These are phyloP conservation scores for Capronia epimyces DNA, from an alignment of 2,329 filamentous ascomycete genomes.

Conservation along the genomic window DNA sequence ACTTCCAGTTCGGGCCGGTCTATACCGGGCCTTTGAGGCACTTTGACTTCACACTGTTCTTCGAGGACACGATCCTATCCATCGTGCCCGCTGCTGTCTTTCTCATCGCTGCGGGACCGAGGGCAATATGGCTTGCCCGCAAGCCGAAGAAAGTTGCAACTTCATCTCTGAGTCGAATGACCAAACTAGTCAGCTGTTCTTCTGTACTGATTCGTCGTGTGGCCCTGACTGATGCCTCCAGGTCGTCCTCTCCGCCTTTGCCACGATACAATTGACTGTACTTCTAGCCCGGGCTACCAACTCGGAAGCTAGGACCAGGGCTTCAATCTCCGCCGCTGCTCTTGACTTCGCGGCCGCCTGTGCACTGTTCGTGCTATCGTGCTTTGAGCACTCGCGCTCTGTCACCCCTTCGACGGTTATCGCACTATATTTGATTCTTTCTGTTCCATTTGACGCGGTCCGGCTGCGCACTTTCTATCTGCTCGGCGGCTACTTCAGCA, in stretches of 20 bases:
- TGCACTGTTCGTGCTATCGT: constrained; percentile 27
- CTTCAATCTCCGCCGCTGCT: constrained; percentile 17
- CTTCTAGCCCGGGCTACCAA: constrained; percentile 31
- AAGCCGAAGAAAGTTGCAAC: constrained; percentile 21
- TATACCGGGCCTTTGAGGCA: too few species aligned
- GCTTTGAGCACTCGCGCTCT: constrained; percentile 30
- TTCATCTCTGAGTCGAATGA: too few species aligned
- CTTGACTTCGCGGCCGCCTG: constrained; percentile 26
- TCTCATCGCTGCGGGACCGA: constrained; percentile 34
- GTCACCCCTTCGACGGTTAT: constrained; percentile 33
- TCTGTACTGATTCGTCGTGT: constrained; percentile 9
- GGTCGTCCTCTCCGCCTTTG: constrained; percentile 28
- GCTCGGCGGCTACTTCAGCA: constrained; percentile 4
- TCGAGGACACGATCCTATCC: constrained; percentile 41
- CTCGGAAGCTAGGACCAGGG: constrained; percentile 15
- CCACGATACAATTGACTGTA: constrained; percentile 36
- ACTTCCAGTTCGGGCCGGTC: too few species aligned
- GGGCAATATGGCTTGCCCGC: constrained; percentile 35
- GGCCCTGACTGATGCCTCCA: neutral
- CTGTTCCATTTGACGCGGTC: constrained; percentile 40
- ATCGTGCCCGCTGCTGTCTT: constrained; percentile 37
- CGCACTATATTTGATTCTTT: constrained; percentile 39
- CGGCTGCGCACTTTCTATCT: constrained; percentile 37
- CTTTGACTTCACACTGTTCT: constrained; percentile 45
- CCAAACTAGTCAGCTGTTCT: too few species aligned